phyloP scores from a whole-genome alignment of 2,329 filamentous ascomycete genomes.

The Emydomyces testavorans region DNA sequence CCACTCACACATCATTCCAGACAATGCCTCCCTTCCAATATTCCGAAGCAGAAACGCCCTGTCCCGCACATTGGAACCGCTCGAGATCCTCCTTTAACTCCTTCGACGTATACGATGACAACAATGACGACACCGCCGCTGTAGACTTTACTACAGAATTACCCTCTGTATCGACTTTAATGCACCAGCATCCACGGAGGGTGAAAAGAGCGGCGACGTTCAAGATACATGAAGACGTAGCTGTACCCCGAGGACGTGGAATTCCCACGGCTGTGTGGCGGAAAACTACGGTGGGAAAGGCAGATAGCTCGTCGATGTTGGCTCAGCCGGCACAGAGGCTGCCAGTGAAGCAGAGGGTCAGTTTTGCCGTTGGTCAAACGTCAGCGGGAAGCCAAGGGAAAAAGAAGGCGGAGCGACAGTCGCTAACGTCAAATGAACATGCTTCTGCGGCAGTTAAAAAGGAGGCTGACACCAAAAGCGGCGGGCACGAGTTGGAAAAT shows the following conservation, averaged over 20 bases:
- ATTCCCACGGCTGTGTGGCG: constrained; percentile 15
- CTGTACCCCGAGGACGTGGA: constrained; percentile 5
- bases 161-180: constrained; percentile 22
- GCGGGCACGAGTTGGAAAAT: constrained; percentile 10
- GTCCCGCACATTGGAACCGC: constrained; percentile 21
- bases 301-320: constrained; percentile 29
- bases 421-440: not conserved
- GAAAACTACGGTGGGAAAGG: constrained; percentile 14
- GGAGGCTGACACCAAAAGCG: not conserved
- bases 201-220: constrained; percentile 24
- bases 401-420: constrained; percentile 8
- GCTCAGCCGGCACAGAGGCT: constrained; percentile 34
- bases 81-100: constrained; percentile 16
- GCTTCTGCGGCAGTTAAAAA: not conserved
- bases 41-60: constrained; percentile 26
- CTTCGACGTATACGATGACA: constrained; percentile 20
- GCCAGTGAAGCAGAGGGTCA: constrained; percentile 24
- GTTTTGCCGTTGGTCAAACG: constrained; percentile 19
- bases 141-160: constrained; percentile 35
- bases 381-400: constrained; percentile 14
- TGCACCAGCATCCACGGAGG: constrained; percentile 23
- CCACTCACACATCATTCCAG: not conserved
- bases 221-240: constrained; percentile 31
- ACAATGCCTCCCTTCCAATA: constrained; percentile 8
- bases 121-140: constrained; percentile 27